Base-by-base conservation (phyloP, 352 stramenopile species). In the Pythium dissotocum region DNA sequence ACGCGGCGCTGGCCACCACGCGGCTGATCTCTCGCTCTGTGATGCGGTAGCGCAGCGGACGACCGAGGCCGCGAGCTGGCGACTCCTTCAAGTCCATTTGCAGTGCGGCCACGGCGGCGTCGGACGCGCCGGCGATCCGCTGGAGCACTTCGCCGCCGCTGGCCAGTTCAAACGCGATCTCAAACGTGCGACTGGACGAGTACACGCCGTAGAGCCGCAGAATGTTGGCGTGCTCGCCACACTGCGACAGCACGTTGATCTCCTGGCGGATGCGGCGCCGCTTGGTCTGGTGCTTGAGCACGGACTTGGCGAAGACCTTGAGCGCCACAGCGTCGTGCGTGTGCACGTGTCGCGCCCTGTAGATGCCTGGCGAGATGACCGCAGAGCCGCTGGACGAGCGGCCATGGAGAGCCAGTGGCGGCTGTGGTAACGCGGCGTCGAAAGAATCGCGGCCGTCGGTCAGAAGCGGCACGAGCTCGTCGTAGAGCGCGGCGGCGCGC, bases 91-190 rank as follows among this genome's bases (percentile, higher is more conserved):
- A 54, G 48, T 40, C 26, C 24, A 57, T 38, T 38, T 38, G 51
- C 24, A 7, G 26, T 18, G 56, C 16, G 13, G 42, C 36, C 26
- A 35, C 16, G 40, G n/a, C 52, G 26, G 46, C 2, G 35, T 52
- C 30, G 21, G 53, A 24, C 8, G 62, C 32, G 1, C 51, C 49
- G 12, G 61, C 73, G 36, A 92, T 48, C 28, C 76, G 77, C 9
- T 70, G 61, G 61, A 93, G 68, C 21, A 91, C 85, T 28, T 90
- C 68, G 21, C 87, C 85, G 24, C 87, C 82, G 55, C 77, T 66
- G 6, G 85, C 83, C 54, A 95, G 64, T 62, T 95, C 85, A 48
- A 95, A 95, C 44, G 80, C 83, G 61, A 95, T 79, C 67, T 92
- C 83, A 13, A 93, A 72, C 8, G 78, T 88, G 28, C 65, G 38